phyloP scores from a whole-genome alignment of 345 rosid species.

The Acer campestre region DNA sequence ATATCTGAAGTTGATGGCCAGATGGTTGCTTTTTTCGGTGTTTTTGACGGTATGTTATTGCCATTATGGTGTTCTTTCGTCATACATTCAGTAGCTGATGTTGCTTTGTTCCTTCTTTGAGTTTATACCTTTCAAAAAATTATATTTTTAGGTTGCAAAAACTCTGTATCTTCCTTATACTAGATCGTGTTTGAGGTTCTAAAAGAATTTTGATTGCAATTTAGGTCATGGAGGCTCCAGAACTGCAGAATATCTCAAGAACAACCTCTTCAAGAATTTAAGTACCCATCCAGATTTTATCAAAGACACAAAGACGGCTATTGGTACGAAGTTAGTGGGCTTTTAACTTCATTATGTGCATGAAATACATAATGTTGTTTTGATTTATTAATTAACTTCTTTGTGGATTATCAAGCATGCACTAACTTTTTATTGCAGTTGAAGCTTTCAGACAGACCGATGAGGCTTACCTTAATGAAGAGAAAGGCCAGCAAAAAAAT shows the following conservation, averaged over 20 bases:
- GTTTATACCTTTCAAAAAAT: not conserved
- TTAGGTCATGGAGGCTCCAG: slow-evolving; percentile 57
- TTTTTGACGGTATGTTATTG: slow-evolving; percentile 54
- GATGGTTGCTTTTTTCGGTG: slow-evolving; percentile 62
- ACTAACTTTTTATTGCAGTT: slow-evolving; percentile 32
- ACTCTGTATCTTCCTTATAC: not conserved
- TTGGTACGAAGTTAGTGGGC: slow-evolving; percentile 35
- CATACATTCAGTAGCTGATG: not conserved
- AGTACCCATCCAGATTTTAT: slow-evolving; percentile 45
- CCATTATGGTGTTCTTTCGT: not conserved
- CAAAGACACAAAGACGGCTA: slow-evolving; percentile 45
- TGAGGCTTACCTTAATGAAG: slow-evolving; percentile 44
- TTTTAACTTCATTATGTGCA: not conserved
- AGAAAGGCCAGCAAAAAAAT: slow-evolving; percentile 45
- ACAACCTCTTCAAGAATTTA: slow-evolving; percentile 51
- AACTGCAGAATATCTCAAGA: slow-evolving; percentile 53
- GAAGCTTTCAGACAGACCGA: slow-evolving; percentile 51
- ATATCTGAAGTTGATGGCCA: slow-evolving; percentile 59
- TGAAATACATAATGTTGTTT: not conserved
- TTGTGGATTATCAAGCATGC: slow-evolving; percentile 8
- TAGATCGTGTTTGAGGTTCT: not conserved
- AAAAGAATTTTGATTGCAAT: slow-evolving; percentile 2
- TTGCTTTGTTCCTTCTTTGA: not conserved
- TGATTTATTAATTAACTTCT: not conserved
- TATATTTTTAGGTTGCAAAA: not conserved